These are phyloP conservation scores for Phytopythium mirpurense DNA, from an alignment of 352 stramenopile genomes.

Conservation along the genomic window DNA sequence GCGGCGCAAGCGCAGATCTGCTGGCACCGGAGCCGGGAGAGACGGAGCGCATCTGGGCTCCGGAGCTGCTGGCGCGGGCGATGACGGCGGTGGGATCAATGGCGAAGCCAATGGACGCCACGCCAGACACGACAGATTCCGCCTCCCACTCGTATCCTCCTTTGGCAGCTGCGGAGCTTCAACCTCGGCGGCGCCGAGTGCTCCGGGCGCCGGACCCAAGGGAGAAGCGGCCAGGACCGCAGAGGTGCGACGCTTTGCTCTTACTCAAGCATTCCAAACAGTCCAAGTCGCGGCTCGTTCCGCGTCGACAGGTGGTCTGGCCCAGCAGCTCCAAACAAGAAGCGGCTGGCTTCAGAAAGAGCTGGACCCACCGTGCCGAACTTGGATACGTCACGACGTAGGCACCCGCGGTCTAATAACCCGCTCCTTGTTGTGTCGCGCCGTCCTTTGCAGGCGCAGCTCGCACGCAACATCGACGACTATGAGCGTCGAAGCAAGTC, in stretches of 20 bases:
- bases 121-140: slow-evolving; percentile 17
- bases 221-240: neutral
- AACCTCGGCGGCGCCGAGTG: slow-evolving; percentile 10
- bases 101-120: neutral
- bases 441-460: slow-evolving; percentile 5
- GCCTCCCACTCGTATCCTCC: slow-evolving; percentile 13
- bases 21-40: slow-evolving; percentile 8
- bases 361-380: neutral
- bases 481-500: slow-evolving; percentile 31
- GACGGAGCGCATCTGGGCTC: neutral
- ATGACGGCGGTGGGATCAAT: too few relatives aligned
- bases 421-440: too few relatives aligned
- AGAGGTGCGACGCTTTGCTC: slow-evolving; percentile 3
- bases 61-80: neutral
- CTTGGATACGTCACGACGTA: neutral
- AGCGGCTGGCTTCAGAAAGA: neutral
- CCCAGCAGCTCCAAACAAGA: neutral
- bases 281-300: too few relatives aligned
- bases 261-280: too few relatives aligned
- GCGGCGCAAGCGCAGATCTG: slow-evolving; percentile 3
- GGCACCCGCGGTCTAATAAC: too few relatives aligned
- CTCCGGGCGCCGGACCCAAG: neutral
- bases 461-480: slow-evolving; percentile 14
- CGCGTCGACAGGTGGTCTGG: neutral
- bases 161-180: slow-evolving; percentile 1